A percentile compares a stretch with the other conserved stretches of the same genome.
These are phyloP conservation scores for Pichia paraexigua DNA, from an alignment of 805 yeast genomes.

Conservation along the genomic window DNA sequence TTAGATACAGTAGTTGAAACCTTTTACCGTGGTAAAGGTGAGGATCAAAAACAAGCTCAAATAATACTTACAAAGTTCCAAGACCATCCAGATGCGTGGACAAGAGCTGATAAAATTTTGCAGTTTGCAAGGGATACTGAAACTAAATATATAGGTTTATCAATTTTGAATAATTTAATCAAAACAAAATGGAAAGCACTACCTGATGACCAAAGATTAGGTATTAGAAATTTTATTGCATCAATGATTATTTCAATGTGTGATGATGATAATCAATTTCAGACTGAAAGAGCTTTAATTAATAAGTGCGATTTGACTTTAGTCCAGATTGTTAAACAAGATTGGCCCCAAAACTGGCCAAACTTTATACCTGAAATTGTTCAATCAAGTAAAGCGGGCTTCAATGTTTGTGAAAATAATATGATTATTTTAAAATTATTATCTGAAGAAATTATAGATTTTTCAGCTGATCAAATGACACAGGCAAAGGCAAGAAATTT, in stretches of 20 bases:
- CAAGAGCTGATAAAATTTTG: constrained; percentile 80
- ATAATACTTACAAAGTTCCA: constrained; percentile 71
- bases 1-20: constrained; percentile 81
- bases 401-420: constrained; percentile 95
- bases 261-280: constrained; percentile 69
- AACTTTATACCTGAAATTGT: constrained; percentile 91
- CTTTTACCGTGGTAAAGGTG: constrained; percentile 74
- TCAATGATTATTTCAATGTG: constrained; percentile 90
- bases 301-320: constrained; percentile 90
- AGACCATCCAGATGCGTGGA: constrained; percentile 95
- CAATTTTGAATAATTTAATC: constrained; percentile 83
- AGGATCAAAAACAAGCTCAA: constrained; percentile 67
- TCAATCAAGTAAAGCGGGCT: constrained; percentile 70
- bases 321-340: constrained; percentile 92
- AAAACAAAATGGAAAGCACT: constrained; percentile 90
- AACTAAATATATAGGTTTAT: constrained; percentile 84
- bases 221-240: constrained; percentile 89
- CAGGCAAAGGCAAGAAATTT: constrained; percentile 85
- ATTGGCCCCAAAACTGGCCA: constrained; percentile 99
- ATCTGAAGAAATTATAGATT: constrained; percentile 95
- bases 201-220: constrained; percentile 81
- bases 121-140: constrained; percentile 74
- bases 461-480: constrained; percentile 92
- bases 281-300: constrained; percentile 69
- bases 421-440: constrained; percentile 85